A percentile compares a stretch with the other conserved stretches of the same genome.
Evolutionary conservation across 1,139 yeast species (phyloP).

Genomic region (Scheffersomyces quercinus): DNA sequence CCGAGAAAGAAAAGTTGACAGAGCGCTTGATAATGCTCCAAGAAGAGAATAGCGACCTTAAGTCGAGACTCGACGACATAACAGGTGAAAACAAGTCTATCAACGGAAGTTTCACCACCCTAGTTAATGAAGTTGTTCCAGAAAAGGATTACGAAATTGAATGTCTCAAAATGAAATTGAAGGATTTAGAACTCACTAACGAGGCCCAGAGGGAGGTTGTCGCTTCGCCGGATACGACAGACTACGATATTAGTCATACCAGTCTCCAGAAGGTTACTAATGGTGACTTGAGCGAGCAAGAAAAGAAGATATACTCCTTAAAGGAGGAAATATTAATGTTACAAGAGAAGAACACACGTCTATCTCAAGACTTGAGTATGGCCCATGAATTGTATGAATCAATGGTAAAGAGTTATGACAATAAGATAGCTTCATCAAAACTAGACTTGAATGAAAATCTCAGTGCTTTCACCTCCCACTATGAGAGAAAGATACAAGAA

Average conservation of each 20-base stretch:
- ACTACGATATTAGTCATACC: not conserved
- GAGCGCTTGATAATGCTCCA: slow-evolving; percentile 21
- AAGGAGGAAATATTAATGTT: slow-evolving; percentile 20
- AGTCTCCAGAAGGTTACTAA: not conserved
- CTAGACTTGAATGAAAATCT: slow-evolving; percentile 19
- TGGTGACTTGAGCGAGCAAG: slow-evolving; percentile 14
- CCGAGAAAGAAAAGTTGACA: slow-evolving; percentile 14
- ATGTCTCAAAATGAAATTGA: slow-evolving; percentile 14
- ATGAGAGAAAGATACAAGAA: slow-evolving; percentile 30
- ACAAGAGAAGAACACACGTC: slow-evolving; percentile 18
- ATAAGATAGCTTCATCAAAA: slow-evolving; percentile 25
- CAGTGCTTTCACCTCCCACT: slow-evolving; percentile 10
- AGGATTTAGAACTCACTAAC: slow-evolving; percentile 9
- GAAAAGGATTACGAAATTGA: slow-evolving; percentile 27
- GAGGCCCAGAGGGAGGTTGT: not conserved
- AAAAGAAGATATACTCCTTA: slow-evolving; percentile 20
- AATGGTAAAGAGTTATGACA: slow-evolving; percentile 21
- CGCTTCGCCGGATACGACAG: not conserved
- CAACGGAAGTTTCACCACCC: slow-evolving; percentile 16
- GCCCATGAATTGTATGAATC: slow-evolving; percentile 17
- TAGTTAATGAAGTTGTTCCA: slow-evolving; percentile 17
- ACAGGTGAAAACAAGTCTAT: slow-evolving; percentile 1
- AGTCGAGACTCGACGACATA: not conserved
- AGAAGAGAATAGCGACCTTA: slow-evolving; percentile 22
- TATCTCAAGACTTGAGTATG: slow-evolving; percentile 17